Conservation (phyloP, 768 basidiomycete species). For the Leccinum broughii region DNA sequence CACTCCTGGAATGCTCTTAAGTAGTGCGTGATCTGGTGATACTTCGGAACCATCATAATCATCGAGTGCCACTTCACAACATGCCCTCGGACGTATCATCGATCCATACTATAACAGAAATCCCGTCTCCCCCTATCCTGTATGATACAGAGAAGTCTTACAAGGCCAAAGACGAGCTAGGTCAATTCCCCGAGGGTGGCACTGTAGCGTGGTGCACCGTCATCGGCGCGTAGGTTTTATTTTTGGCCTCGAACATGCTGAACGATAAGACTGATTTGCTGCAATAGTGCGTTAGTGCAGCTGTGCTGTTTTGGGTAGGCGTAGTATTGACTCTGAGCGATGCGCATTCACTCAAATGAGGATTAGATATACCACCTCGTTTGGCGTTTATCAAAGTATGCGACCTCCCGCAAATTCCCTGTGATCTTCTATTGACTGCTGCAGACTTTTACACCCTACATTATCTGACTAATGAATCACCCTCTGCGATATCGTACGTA, state of each 20-base stretch:
- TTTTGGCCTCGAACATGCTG: background rate
- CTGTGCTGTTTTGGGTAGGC: constrained; percentile 36
- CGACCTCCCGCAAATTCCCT: background rate
- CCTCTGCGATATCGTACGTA: constrained; percentile 40
- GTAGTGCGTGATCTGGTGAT: background rate
- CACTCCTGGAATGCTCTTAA: background rate
- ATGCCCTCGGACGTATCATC: constrained; percentile 13
- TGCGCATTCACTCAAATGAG: background rate
- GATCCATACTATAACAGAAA: background rate
- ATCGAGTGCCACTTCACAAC: background rate
- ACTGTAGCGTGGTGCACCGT: constrained; percentile 25
- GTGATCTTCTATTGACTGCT: background rate
- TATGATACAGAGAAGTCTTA: constrained; percentile 2
- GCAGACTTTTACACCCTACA: constrained; percentile 40
- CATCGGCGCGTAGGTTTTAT: constrained; percentile 22
- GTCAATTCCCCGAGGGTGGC: constrained; percentile 32
- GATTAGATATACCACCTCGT: constrained; percentile 36
- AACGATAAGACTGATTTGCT: background rate
- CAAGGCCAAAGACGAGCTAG: background rate
- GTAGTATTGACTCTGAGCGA: background rate
- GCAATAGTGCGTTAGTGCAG: constrained; percentile 31
- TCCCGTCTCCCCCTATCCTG: background rate
- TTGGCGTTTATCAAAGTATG: constrained; percentile 43
- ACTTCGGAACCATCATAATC: background rate
- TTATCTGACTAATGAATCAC: constrained; percentile 35